Evolutionary conservation across 2,329 filamentous ascomycete genomes (phyloP).

Genomic region (Neopestalotiopsis clavispora): DNA sequence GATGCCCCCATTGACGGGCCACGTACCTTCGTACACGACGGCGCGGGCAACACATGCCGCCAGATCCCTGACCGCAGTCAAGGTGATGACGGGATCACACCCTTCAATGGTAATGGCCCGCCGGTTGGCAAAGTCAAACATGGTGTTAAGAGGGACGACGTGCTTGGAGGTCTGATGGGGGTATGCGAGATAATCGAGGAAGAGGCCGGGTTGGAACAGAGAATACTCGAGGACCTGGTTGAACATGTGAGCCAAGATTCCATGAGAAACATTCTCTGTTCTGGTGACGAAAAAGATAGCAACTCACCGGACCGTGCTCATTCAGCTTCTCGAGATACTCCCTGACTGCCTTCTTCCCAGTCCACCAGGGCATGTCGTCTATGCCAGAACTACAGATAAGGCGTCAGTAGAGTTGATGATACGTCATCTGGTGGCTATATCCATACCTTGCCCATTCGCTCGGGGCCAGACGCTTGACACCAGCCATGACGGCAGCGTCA

Average conservation of each 20-base stretch:
- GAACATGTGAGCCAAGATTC: background rate
- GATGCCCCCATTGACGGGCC: constrained; percentile 49
- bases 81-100: constrained; percentile 45
- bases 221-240: constrained; percentile 58
- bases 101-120: constrained; percentile 49
- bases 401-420: background rate
- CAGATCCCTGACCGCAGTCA: constrained; percentile 50
- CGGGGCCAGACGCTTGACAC: constrained; percentile 65
- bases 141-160: constrained; percentile 42
- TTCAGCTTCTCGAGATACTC: constrained; percentile 46
- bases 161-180: constrained; percentile 52
- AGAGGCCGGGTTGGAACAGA: constrained; percentile 61
- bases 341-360: constrained; percentile 48
- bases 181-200: constrained; percentile 59
- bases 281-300: no score
- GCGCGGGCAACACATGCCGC: constrained; percentile 43
- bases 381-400: constrained; percentile 17
- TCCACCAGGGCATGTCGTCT: constrained; percentile 51
- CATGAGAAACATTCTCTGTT: no score
- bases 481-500: constrained; percentile 62
- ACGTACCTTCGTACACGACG: constrained; percentile 47
- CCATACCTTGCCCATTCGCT: constrained; percentile 59
- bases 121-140: constrained; percentile 44
- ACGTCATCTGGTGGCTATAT: no score
- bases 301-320: constrained; percentile 10